Evolutionary conservation across 1,284 basidiomycete species (phyloP), one percentile per base, ranked within the genome.

Genomic region (Vanrija humicola): DNA sequence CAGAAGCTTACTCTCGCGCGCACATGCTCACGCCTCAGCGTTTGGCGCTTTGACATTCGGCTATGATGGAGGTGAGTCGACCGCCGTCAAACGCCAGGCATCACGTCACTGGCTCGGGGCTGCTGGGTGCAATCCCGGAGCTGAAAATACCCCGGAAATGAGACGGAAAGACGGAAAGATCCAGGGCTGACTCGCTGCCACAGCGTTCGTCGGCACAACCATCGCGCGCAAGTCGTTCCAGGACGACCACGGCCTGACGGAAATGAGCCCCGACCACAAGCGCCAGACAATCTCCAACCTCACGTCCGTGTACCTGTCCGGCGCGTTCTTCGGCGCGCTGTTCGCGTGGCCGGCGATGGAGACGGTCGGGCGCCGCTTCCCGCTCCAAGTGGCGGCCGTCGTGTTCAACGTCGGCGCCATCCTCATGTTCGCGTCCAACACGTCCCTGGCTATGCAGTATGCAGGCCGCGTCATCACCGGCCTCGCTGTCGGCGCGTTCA

Each of bases 201-300:
- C 34, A 34, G 79, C 80, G 5, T 82, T 82, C 62, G 77, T 81
- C 55, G 80, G 79, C 65, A 71, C 69, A 0, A 72, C 74, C 3
- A 61, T 82, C 43, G 75, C 79, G 28, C 70, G 82, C 9, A 61
- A 72, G 0, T 78, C 77, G n/a, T 82, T 82, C 71, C 75, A 76
- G 50, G 58, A 67, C 67, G 42, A 19, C 3, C 19, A 14, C 42
- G 18, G 42, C 19, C 23, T 21, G 7, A 21, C n/a, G 65, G 75
- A 0, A 56, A 56, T 1, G 59, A 77, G 48, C 34, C 9, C 34
- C 12, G 34, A 34, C 34, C 34, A 12, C 34, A 34, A 34, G 34
- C 34, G 34, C 9, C 67, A 77, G 48, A 74, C 77, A 34, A 78
- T 62, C 47, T 66, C 73, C n/a, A 76, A 78, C 60, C 61, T 79